Base-by-base conservation (phyloP, 129 eudicot genomes). In the Calendula officinalis region DNA sequence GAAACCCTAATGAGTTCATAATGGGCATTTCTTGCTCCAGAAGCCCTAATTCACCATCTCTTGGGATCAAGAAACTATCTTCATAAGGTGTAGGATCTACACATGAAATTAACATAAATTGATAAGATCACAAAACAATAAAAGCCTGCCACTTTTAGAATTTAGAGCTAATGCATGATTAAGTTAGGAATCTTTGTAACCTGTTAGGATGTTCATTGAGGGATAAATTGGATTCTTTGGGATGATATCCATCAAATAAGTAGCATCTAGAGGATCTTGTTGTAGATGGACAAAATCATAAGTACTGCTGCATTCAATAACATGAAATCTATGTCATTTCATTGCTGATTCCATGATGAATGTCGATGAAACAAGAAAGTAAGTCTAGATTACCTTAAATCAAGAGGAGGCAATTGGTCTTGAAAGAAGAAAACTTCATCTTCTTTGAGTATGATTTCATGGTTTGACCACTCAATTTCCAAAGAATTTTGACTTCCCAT, bases 391-490 rank as follows among this genome's bases (percentile, higher is more conserved):
- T 56, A 66, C 78, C 78, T 66, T 2, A 74, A 48, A 48, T 74
- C 73, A 66, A 66, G 78, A 74, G 78, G 56, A 74, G 68, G 78
- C 68, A 66, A 66, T 58, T 74, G 78, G 68, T 66, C 54, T 48
- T 67, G 73, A 66, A 66, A 74, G 35, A 62, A 57, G 68, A 47
- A 66, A 74, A 66, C 61, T 66, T 74, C 73, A 38, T 74, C 73
- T 39, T 74, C 78, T 47, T 66, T 74, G 56, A 68, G 55, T n/a
- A 74, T 57, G 68, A 74, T 49, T 74, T 66, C 78, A 56, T 66
- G 78, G 73, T 66, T 74, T 74, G 78, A 74, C 78, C 78, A 66
- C 62, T 74, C 73, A 27, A 48, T 40, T 74, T 74, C 73, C 78
- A 48, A 74, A 46, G 68, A 39, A 66, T 8, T 37, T 74, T 66